phyloP scores from a whole-genome alignment of 106 monocot genomes.

The Xerophyta viscosa region DNA sequence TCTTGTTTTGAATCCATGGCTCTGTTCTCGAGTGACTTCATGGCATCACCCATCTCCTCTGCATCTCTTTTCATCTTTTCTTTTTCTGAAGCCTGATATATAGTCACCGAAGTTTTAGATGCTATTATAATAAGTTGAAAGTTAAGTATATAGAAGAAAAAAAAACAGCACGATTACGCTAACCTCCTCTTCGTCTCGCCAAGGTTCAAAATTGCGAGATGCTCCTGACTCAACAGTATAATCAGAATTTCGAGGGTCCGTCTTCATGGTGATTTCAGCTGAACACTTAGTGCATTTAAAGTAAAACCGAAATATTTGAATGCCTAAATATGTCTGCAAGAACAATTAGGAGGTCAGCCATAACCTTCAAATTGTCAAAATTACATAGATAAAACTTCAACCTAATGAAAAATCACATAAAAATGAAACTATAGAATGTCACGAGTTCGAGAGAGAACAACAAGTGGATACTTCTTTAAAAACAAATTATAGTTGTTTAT shows the following conservation, averaged over 20 bases:
- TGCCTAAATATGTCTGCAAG: conserved; percentile 87
- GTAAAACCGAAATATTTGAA: conserved; percentile 90
- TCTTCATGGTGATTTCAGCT: conserved; percentile 76
- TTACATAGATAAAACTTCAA: no score
- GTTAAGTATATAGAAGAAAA: not conserved
- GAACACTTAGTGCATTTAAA: conserved; percentile 93
- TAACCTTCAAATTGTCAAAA: not conserved
- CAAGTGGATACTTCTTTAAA: no score
- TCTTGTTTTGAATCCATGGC: conserved; percentile 86
- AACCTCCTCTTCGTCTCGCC: conserved; percentile 83
- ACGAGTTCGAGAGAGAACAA: no score
- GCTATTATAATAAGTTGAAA: no score
- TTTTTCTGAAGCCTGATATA: conserved; percentile 33
- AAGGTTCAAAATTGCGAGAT: conserved; percentile 92
- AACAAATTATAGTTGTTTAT: no score
- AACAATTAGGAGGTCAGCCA: not conserved
- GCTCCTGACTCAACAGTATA: conserved; percentile 95
- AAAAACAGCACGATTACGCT: not conserved
- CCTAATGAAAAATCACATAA: no score
- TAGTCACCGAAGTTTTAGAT: not conserved
- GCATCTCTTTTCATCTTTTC: conserved; percentile 64
- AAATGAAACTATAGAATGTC: no score
- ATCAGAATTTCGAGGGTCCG: conserved; percentile 89
- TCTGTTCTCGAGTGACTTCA: conserved; percentile 84
- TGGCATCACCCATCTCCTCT: conserved; percentile 96